These are phyloP conservation scores for Cairneyella variabilis DNA, from an alignment of 495 filamentous ascomycete species.

Conservation along the genomic window DNA sequence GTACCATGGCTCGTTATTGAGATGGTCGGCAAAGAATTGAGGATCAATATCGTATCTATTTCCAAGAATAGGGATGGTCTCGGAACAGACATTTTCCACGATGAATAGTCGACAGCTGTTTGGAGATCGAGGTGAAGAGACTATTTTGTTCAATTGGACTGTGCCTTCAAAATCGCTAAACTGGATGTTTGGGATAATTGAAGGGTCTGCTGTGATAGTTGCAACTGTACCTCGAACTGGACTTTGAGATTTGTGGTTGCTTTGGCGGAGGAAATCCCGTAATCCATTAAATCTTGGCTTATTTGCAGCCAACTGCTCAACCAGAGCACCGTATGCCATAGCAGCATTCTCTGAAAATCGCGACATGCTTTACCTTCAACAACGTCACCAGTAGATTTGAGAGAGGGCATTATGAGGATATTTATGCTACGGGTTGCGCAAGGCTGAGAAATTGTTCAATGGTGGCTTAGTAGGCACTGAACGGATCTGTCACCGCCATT, in stretches of 20 bases:
- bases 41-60: conserved; percentile 8
- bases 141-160: neutral
- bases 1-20: conserved; percentile 10
- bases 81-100: conserved; percentile 7
- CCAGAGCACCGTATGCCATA: too few relatives aligned
- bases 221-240: neutral
- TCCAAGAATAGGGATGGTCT: neutral
- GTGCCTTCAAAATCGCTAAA: neutral
- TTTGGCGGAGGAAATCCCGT: too few relatives aligned
- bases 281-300: too few relatives aligned
- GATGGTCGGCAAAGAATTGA: conserved; percentile 10
- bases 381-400: too few relatives aligned
- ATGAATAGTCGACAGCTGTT: neutral
- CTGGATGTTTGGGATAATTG: neutral
- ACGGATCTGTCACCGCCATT: too few relatives aligned
- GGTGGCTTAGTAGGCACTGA: too few relatives aligned
- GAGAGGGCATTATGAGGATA: too few relatives aligned
- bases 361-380: too few relatives aligned
- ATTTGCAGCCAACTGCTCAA: too few relatives aligned
- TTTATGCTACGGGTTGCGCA: too few relatives aligned
- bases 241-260: neutral
- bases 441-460: too few relatives aligned
- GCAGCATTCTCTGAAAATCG: too few relatives aligned
- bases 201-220: neutral
- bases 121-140: neutral